A percentile compares a stretch with the other conserved stretches of the same genome.
Evolutionary conservation across 2,329 filamentous ascomycete genomes (phyloP).

Genomic region (Myriosclerotinia curreyana): DNA sequence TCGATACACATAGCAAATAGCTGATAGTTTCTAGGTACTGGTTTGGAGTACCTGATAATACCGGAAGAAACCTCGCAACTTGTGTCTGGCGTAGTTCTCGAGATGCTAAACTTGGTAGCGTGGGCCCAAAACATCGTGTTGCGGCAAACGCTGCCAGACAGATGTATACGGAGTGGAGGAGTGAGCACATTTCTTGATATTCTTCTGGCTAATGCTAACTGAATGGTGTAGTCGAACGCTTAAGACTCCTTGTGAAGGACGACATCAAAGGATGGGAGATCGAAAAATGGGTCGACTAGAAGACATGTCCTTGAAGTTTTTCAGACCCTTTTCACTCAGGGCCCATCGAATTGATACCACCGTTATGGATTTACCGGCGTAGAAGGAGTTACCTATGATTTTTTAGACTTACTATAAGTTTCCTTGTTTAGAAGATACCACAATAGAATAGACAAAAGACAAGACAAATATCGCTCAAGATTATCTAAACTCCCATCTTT

Average conservation of each 20-base stretch:
- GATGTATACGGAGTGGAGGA: constrained; percentile 64
- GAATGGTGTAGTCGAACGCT: constrained; percentile 53
- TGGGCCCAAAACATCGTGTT: constrained; percentile 59
- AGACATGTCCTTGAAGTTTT: neutral
- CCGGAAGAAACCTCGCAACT: constrained; percentile 77
- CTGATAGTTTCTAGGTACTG: constrained; percentile 61
- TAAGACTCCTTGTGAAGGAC: constrained; percentile 66
- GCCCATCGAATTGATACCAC: constrained; percentile 1
- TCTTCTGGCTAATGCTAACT: neutral
- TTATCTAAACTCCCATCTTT: neutral
- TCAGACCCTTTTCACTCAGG: too few relatives aligned
- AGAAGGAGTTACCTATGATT: constrained; percentile 13
- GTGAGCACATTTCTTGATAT: neutral
- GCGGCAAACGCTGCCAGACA: constrained; percentile 63
- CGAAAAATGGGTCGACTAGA: constrained; percentile 51
- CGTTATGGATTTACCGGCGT: neutral
- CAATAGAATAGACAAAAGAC: constrained; percentile 14
- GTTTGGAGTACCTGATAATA: constrained; percentile 72
- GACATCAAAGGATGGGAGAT: constrained; percentile 63
- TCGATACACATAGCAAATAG: neutral
- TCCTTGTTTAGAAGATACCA: constrained; percentile 16
- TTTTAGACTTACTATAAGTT: constrained; percentile 16
- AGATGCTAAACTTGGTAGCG: constrained; percentile 58
- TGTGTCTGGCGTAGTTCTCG: constrained; percentile 63
- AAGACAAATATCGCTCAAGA: constrained; percentile 14